phyloP scores from a whole-genome alignment of 2,329 filamentous ascomycete species.

The Allantophomopsis cytisporea region DNA sequence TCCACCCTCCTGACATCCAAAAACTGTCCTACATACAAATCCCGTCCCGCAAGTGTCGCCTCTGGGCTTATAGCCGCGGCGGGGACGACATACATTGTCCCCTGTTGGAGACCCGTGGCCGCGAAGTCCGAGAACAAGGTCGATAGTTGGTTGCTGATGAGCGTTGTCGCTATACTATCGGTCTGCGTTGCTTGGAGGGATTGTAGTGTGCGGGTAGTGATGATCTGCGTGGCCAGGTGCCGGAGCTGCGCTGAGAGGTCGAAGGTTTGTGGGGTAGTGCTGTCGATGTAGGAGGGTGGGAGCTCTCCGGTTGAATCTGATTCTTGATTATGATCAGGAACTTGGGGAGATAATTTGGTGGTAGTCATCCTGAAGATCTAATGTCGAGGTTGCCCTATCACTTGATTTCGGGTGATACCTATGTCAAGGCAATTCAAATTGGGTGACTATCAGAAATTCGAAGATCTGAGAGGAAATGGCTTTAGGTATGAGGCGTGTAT shows the following conservation, averaged over 20 bases:
- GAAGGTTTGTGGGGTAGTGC: neutral
- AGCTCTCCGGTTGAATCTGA: too few relatives aligned
- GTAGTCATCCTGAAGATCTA: too few relatives aligned
- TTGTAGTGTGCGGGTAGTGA: neutral
- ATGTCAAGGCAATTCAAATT: too few relatives aligned
- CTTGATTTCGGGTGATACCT: too few relatives aligned
- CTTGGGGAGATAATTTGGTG: too few relatives aligned
- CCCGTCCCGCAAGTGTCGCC: constrained; percentile 11
- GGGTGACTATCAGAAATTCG: too few relatives aligned
- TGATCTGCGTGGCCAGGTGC: neutral
- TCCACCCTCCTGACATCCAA: constrained; percentile 7
- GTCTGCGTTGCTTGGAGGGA: neutral
- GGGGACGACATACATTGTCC: constrained; percentile 14
- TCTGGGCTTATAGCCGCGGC: constrained; percentile 7
- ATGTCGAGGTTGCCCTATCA: too few relatives aligned
- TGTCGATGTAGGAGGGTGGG: neutral
- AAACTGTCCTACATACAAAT: constrained; percentile 8
- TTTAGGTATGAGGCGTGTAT: too few relatives aligned
- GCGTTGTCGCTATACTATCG: neutral
- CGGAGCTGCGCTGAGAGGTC: neutral
- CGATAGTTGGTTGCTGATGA: constrained; percentile 4
- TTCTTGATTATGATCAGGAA: too few relatives aligned
- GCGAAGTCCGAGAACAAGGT: constrained; percentile 14
- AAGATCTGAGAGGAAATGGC: too few relatives aligned
- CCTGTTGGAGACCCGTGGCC: constrained; percentile 8